phyloP scores from a whole-genome alignment of 352 stramenopile genomes.

The Phytopythium aichiense region DNA sequence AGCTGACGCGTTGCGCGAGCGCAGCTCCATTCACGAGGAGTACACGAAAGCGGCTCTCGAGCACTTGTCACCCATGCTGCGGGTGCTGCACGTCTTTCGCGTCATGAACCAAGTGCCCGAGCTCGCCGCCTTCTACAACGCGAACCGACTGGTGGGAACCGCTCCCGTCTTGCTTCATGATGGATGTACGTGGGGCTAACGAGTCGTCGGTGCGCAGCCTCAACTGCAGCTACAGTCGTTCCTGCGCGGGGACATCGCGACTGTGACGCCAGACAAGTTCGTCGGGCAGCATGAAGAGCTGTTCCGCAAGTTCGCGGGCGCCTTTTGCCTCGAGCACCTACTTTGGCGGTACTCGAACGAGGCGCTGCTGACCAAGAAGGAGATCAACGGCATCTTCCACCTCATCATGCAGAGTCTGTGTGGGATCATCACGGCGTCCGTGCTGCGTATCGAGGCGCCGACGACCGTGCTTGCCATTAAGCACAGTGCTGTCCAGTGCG shows the following conservation, averaged over 20 bases:
- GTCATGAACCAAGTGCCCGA: constrained; percentile 72
- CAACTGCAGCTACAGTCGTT: constrained; percentile 76
- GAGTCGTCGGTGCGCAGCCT: constrained; percentile 22
- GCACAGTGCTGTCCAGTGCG: constrained; percentile 47
- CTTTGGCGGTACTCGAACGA: constrained; percentile 71
- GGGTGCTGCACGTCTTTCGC: constrained; percentile 68
- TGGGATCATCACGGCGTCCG: constrained; percentile 58
- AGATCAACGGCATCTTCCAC: constrained; percentile 80
- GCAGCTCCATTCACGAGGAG: constrained; percentile 56
- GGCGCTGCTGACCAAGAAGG: constrained; percentile 70
- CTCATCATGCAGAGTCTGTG: constrained; percentile 73
- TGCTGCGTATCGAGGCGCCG: constrained; percentile 48
- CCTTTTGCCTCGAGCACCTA: constrained; percentile 73
- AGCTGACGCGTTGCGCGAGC: constrained; percentile 48
- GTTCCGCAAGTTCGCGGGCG: constrained; percentile 68
- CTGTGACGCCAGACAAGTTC: constrained; percentile 73
- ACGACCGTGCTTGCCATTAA: constrained; percentile 73
- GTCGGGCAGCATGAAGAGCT: constrained; percentile 73
- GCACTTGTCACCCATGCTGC: constrained; percentile 64
- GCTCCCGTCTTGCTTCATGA: background rate
- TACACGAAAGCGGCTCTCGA: constrained; percentile 68
- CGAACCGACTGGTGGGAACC: constrained; percentile 58
- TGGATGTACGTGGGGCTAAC: background rate
- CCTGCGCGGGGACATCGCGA: constrained; percentile 58
- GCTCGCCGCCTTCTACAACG: constrained; percentile 72